These are phyloP conservation scores for Turnera subulata DNA, from an alignment of 345 rosid genomes.

Conservation along the genomic window DNA sequence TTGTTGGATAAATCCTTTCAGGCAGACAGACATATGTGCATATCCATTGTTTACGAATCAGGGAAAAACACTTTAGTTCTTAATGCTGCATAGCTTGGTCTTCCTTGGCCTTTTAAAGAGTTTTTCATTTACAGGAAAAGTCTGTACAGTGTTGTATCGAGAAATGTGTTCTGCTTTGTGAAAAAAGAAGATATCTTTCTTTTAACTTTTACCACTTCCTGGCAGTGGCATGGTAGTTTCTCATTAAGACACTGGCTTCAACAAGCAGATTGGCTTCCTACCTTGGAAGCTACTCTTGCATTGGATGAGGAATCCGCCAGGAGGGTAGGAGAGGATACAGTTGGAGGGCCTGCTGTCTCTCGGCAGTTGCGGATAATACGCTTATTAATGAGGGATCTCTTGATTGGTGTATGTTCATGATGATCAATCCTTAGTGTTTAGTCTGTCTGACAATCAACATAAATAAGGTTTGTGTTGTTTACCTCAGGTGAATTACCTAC, in stretches of 20 bases:
- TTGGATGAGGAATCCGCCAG: conserved; percentile 85
- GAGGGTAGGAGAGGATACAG: conserved; percentile 86
- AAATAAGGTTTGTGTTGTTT: conserved; percentile 3
- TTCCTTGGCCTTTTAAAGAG: background rate
- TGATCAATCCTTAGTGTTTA: background rate
- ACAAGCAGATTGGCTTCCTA: conserved; percentile 94
- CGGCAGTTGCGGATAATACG: conserved; percentile 78
- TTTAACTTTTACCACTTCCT: background rate
- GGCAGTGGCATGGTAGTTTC: conserved; percentile 89
- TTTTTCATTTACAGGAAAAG: background rate
- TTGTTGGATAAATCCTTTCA: conserved; percentile 3
- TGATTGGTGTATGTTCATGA: conserved; percentile 73
- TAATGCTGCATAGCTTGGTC: background rate
- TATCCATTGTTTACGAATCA: background rate
- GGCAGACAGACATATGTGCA: background rate
- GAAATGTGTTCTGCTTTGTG: too few species aligned
- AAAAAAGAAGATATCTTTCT: background rate
- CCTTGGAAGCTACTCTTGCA: conserved; percentile 88
- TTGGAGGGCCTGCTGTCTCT: conserved; percentile 96
- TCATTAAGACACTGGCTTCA: conserved; percentile 95
- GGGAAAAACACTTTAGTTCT: too few species aligned
- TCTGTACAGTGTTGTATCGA: too few species aligned
- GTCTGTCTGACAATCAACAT: background rate
- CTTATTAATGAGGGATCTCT: conserved; percentile 79
- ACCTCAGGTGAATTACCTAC: conserved; percentile 89